Evolutionary conservation across 805 yeast genomes (phyloP).

Genomic region (Saccharomyces paradoxus): DNA sequence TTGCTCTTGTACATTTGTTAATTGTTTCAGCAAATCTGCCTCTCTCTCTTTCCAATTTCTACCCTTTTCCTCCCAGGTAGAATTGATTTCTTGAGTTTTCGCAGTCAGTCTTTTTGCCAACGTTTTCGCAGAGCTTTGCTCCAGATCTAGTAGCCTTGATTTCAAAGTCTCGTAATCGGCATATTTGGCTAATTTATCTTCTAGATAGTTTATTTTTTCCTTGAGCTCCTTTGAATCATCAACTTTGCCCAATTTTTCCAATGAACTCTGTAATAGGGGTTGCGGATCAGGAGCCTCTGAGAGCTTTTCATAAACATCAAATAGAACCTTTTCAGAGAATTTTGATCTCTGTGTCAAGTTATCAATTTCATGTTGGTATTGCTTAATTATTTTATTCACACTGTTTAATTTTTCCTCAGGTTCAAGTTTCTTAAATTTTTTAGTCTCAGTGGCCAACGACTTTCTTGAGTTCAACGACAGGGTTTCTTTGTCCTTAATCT

Average conservation of each 20-base stretch:
- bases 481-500: conserved; percentile 63
- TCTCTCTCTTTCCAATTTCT: conserved; percentile 58
- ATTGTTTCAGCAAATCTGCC: conserved; percentile 41
- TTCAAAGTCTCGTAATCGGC: conserved; percentile 78
- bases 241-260: conserved; percentile 51
- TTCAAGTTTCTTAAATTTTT: conserved; percentile 60
- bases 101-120: conserved; percentile 49
- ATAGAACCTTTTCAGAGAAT: conserved; percentile 60
- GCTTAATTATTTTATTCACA: conserved; percentile 44
- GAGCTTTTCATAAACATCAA: conserved; percentile 63
- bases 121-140: conserved; percentile 50
- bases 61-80: conserved; percentile 65
- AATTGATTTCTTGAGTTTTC: conserved; percentile 65
- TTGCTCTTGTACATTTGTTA: conserved; percentile 44
- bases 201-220: conserved; percentile 42
- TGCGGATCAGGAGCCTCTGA: conserved; percentile 93
- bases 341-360: conserved; percentile 69
- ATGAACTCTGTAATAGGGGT: conserved; percentile 63
- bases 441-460: conserved; percentile 75
- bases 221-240: conserved; percentile 46
- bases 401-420: conserved; percentile 54
- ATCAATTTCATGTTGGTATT: conserved; percentile 86
- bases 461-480: conserved; percentile 63
- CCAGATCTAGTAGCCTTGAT: conserved; percentile 49
- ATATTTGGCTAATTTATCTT: conserved; percentile 50